Evolutionary conservation across 495 filamentous ascomycete genomes (phyloP), one percentile per base, ranked within the genome.

Genomic region (Cercophora newfieldiana): DNA sequence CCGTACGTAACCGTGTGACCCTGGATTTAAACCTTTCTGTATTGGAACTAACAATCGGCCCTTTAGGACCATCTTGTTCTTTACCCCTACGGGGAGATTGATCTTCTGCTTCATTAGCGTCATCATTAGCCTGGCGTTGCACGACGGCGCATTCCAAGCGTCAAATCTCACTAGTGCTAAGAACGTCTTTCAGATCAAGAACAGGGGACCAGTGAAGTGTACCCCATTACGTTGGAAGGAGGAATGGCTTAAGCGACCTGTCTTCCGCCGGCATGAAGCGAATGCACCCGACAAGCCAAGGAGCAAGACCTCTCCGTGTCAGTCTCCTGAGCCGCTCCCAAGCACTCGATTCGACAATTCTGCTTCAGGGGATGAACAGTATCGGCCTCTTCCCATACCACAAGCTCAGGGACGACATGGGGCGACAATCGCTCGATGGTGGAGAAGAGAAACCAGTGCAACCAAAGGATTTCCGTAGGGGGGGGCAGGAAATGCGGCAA

Each of bases 231-330:
- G 57, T 18, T 77, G 63, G 71, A 75, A 77, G 67, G 33, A 74
- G 57, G 26, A 64, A 37, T 66, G 33, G 61, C 74, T 74, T 29
- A 76, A 75, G 61, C 53, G 58, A 29, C 71, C 71, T 62, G 25
- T 75, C 30, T 75, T 76, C 66, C 69, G 67, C 61, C 51, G 37
- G 24, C 37, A n/a, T n/a, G n/a, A n/a, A n/a, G n/a, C n/a, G n/a
- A n/a, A n/a, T n/a, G n/a, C n/a, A n/a, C n/a, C n/a, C n/a, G n/a
- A n/a, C n/a, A n/a, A n/a, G n/a, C n/a, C n/a, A n/a, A n/a, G n/a
- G n/a, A n/a, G n/a, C n/a, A n/a, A n/a, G n/a, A n/a, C n/a, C n/a
- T n/a, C n/a, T n/a, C n/a, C n/a, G n/a, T n/a, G n/a, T n/a, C n/a
- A n/a, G n/a, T n/a, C n/a, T n/a, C n/a, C n/a, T n/a, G n/a, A n/a